A percentile compares a stretch with the other conserved stretches of the same genome.
phyloP scores from a whole-genome alignment of 352 stramenopile genomes.

The Elongisporangium anandrum region DNA sequence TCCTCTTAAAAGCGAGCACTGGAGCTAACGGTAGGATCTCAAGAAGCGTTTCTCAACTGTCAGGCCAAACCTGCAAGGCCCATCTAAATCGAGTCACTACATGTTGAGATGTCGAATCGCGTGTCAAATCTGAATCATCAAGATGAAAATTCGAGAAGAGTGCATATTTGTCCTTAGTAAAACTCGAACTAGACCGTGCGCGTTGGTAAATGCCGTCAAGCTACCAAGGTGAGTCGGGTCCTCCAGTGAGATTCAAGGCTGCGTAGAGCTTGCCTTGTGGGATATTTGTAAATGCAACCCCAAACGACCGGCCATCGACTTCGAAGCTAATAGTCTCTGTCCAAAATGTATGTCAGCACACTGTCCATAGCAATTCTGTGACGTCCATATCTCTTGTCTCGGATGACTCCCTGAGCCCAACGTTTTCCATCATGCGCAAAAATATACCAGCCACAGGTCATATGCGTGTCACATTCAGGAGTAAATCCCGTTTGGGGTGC shows the following conservation, averaged over 20 bases:
- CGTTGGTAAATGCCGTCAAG: background rate
- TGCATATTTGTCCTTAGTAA: background rate
- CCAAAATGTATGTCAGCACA: background rate
- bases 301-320: background rate
- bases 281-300: background rate
- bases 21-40: too few species aligned
- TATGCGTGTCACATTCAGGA: background rate
- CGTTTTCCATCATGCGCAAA: background rate
- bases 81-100: too few species aligned
- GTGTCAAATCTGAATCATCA: background rate
- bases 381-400: background rate
- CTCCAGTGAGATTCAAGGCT: background rate
- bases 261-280: background rate
- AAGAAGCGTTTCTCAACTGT: too few species aligned
- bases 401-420: background rate
- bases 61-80: too few species aligned
- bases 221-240: background rate
- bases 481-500: background rate
- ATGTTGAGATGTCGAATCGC: background rate
- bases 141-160: too few species aligned
- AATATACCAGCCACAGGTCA: background rate
- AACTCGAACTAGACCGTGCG: background rate
- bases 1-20: too few species aligned
- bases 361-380: background rate
- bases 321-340: background rate